Evolutionary conservation across 164 flowering plant species (phyloP), one percentile per base, ranked within the genome.

Genomic region (Echeveria elegans): DNA sequence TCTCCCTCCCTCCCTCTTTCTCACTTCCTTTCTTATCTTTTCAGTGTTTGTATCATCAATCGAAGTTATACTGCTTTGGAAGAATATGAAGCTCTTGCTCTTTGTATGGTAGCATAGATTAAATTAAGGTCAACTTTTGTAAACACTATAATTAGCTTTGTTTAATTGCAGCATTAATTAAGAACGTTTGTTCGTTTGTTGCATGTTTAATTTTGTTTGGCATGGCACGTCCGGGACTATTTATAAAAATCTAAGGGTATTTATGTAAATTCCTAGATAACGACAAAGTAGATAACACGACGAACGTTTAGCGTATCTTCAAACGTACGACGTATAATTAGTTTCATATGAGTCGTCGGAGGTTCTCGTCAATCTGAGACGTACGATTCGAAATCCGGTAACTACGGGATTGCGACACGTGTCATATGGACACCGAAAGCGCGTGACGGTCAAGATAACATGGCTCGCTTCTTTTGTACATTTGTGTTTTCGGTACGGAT

Each of bases 261-360:
- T 28, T 12, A 12, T 56, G 61, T 29, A 56, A 56, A 56, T 26
- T 26, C 4, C 4, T 31, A 26, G 31, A 53, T 1, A 56, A 56
- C 61, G 32, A 56, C 61, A 28, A 15, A 56, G 6, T 19, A 56
- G 12, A 15, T 31, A 56, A 50, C 4, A 56, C 61, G 61, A 56
- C 61, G 32, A 56, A 19, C 61, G 61, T 56, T 26, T 56, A 56
- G 32, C 61, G 61, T 56, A 56, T 56, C 61, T 56, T 56, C 61
- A 0, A 14, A 9, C 61, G 61, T 56, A 56, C 61, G 61, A 56
- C 61, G 61, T 56, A 56, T 56, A 28, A 56, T 56, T 52, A 24
- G 23, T 56, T 11, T 56, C 61, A 31, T 56, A 56, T 4, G 58
- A 52, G 29, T 1, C 16, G 19, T n/a, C n/a, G 31, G 1, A 18